A percentile compares a stretch with the other conserved stretches of the same genome.
Conservation (phyloP, 495 filamentous ascomycete genomes). For the Podospora pseudocomata region DNA sequence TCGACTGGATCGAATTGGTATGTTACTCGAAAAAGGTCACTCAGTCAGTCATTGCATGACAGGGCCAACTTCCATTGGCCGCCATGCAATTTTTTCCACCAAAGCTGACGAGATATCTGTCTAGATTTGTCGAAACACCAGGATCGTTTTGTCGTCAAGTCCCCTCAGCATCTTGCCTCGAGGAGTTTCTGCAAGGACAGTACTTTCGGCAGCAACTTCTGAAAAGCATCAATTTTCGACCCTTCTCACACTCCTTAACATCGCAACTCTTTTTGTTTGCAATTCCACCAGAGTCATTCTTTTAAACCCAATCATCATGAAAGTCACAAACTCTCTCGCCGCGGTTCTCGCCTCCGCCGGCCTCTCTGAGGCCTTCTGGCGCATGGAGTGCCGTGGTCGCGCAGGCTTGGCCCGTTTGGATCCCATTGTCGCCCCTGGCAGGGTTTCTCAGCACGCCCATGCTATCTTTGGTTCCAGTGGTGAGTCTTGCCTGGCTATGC, state of each 20-base stretch:
- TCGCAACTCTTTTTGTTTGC: neutral
- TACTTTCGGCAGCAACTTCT: neutral
- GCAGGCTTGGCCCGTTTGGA: conserved; percentile 67
- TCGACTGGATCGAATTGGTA: conserved; percentile 16
- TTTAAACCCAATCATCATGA: conserved; percentile 31
- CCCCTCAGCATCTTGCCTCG: neutral
- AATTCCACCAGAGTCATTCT: conserved; percentile 15
- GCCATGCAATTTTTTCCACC: neutral
- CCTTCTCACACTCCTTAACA: conserved; percentile 1
- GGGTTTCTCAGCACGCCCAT: conserved; percentile 64
- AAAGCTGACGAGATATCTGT: neutral
- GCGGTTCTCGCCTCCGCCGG: conserved; percentile 29
- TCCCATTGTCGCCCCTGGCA: conserved; percentile 61
- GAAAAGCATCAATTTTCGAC: neutral
- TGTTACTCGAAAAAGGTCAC: conserved; percentile 2
- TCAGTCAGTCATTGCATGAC: neutral
- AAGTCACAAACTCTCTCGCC: conserved; percentile 22
- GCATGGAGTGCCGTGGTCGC: conserved; percentile 71
- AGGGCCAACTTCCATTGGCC: neutral
- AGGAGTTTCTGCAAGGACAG: neutral
- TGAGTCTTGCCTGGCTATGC: conserved; percentile 29
- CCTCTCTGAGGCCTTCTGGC: conserved; percentile 71
- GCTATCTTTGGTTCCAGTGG: conserved; percentile 65
- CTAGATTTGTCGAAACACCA: conserved; percentile 1
- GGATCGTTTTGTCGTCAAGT: neutral